Evolutionary conservation across 768 basidiomycete species (phyloP).

Genomic region (Leccinellum albellum): DNA sequence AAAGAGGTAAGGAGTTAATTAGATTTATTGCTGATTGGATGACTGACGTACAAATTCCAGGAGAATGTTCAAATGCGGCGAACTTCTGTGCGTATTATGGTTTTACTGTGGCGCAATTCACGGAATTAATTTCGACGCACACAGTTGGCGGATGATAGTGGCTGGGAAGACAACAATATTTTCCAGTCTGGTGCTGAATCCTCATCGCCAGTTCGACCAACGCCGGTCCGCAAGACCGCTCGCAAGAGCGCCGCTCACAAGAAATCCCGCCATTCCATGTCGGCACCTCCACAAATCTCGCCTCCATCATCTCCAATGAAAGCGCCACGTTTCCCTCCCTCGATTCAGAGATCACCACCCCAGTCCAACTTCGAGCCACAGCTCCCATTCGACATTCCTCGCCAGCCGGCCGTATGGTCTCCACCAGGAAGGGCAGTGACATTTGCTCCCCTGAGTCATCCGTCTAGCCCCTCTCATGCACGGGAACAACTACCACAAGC

Average conservation of each 20-base stretch:
- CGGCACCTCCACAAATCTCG: constrained; percentile 59
- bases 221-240: constrained; percentile 47
- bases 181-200: constrained; percentile 89
- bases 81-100: constrained; percentile 43
- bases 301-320: constrained; percentile 42
- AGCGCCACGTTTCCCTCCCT: constrained; percentile 19
- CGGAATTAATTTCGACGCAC: not conserved
- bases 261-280: constrained; percentile 66
- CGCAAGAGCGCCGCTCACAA: constrained; percentile 38
- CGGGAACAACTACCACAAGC: constrained; percentile 8
- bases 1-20: constrained; percentile 46
- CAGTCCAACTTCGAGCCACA: constrained; percentile 56
- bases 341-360: constrained; percentile 41
- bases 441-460: constrained; percentile 18
- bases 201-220: constrained; percentile 70
- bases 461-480: constrained; percentile 13
- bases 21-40: not conserved
- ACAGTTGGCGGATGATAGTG: constrained; percentile 60
- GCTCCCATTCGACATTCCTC: constrained; percentile 38
- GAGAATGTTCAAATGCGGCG: constrained; percentile 53
- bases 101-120: constrained; percentile 7
- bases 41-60: constrained; percentile 35
- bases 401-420: constrained; percentile 25
- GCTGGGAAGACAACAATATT: constrained; percentile 88
- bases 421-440: constrained; percentile 10